Evolutionary conservation across 495 filamentous ascomycete species (phyloP).

Genomic region (Lophiotrema nucula): DNA sequence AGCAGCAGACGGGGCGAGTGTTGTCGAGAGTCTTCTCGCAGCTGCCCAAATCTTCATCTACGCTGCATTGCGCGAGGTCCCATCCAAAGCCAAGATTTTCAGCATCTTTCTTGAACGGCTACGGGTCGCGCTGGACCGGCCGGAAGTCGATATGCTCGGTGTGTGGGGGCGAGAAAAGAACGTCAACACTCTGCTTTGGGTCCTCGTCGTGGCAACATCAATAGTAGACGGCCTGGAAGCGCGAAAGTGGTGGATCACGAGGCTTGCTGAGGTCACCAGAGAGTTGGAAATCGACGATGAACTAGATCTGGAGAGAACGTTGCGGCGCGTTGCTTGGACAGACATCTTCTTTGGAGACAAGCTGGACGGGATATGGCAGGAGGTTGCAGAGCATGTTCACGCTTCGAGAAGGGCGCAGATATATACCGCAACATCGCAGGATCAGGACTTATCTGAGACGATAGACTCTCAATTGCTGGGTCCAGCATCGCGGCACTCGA

Average conservation of each 20-base stretch:
- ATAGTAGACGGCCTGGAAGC: conserved; percentile 2
- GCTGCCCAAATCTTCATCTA: conserved; percentile 25
- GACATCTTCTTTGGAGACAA: conserved; percentile 19
- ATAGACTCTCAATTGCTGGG: not conserved
- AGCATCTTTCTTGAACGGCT: conserved; percentile 22
- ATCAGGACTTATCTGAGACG: not conserved
- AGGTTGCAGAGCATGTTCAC: not conserved
- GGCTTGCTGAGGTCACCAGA: conserved; percentile 7
- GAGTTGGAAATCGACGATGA: conserved; percentile 3
- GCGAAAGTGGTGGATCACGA: conserved; percentile 14
- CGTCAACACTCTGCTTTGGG: conserved; percentile 23
- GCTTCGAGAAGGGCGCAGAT: not conserved
- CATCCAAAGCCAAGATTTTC: conserved; percentile 22
- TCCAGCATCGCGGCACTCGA: too few species aligned
- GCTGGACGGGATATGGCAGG: conserved; percentile 8
- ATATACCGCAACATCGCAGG: not conserved
- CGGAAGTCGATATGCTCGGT: conserved; percentile 1
- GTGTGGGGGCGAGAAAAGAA: conserved; percentile 21
- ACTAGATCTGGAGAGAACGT: not conserved
- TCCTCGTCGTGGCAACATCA: conserved; percentile 14
- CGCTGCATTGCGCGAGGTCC: conserved; percentile 17
- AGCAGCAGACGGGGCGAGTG: conserved; percentile 18
- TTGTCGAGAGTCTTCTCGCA: conserved; percentile 20
- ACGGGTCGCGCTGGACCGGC: conserved; percentile 11
- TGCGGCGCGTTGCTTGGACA: conserved; percentile 26